A percentile compares a stretch with the other conserved stretches of the same genome.
phyloP scores from a whole-genome alignment of 2,329 filamentous ascomycete species.

The Colletotrichum trifolii region DNA sequence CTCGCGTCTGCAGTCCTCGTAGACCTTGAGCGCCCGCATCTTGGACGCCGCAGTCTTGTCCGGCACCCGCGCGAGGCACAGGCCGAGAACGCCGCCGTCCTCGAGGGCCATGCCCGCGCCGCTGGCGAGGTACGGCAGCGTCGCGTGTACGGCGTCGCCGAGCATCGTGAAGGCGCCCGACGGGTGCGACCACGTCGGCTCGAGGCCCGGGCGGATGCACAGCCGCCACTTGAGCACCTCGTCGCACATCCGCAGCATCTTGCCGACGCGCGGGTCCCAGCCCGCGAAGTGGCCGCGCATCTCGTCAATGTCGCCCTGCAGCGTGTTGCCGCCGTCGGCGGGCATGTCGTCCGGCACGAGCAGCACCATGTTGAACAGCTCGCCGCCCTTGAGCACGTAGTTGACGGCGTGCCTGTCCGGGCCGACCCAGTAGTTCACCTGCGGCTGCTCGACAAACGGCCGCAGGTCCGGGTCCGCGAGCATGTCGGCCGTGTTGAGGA shows the following conservation, averaged over 20 bases:
- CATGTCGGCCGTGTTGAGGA: constrained; percentile 40
- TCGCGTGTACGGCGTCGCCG: constrained; percentile 73
- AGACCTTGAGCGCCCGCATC: constrained; percentile 53
- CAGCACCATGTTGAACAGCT: constrained; percentile 47
- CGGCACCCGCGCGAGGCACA: constrained; percentile 61
- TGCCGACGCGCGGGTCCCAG: constrained; percentile 68
- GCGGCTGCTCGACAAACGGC: constrained; percentile 39
- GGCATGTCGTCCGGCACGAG: constrained; percentile 58
- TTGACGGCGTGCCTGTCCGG: constrained; percentile 44
- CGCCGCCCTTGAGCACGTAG: constrained; percentile 42
- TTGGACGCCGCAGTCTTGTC: constrained; percentile 51
- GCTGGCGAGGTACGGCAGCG: constrained; percentile 68
- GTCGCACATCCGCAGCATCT: constrained; percentile 66
- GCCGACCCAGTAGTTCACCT: constrained; percentile 43
- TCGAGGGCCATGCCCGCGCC: constrained; percentile 71
- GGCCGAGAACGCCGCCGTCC: constrained; percentile 67
- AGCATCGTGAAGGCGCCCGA: constrained; percentile 68
- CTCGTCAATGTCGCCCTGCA: constrained; percentile 61
- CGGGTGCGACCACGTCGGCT: constrained; percentile 64
- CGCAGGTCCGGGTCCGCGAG: constrained; percentile 40
- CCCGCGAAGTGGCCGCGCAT: constrained; percentile 61
- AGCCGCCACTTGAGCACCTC: constrained; percentile 71
- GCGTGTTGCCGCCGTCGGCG: constrained; percentile 39
- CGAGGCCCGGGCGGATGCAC: constrained; percentile 64
- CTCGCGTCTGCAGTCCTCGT: constrained; percentile 67